Base-by-base conservation (phyloP, 2,329 filamentous ascomycete genomes). In the Onygenales sp. region DNA sequence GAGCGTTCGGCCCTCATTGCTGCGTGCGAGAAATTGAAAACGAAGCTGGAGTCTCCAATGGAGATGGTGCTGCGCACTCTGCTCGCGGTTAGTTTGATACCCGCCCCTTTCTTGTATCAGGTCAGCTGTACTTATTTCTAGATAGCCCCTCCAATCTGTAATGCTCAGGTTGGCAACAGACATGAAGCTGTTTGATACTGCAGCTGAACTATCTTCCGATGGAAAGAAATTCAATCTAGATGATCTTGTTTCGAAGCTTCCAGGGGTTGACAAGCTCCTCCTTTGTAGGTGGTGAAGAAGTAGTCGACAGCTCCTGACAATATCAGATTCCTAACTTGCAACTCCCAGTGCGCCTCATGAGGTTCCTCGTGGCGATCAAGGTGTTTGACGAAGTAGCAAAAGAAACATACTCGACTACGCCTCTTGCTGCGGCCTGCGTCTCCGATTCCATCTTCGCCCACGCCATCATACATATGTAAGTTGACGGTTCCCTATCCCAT, bases 141-240 rank as follows among this genome's bases (percentile, higher is more conserved):
- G 2, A 9, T 4, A 35, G 11, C 44, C 46, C 8, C 32, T 10
- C 35, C 42, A 52, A 27, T 41, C 38, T 27, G 44, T 47, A 27
- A 43, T 35, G 2, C 33, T 53, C 41, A n/a, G 51, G 17, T 27
- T 53, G 27, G 51, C 51, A 10, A 38, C 42, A 14, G 61, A 58
- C 1, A 60, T 62, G 61, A 59, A 59, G 7, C 39, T 63, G 33
- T 62, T 63, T 45, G 59, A 63, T 43, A 56, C 60, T 2, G 59
- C 60, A 8, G 50, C 46, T 21, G 32, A 41, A 17, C 14, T 52
- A 8, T 38, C 14, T 27, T 39, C 55, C 1, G 38, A 55, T 10
- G 43, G 45, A 8, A 33, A n/a, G 0, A 52, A 57, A 1, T 39
- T 60, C 50, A 54, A 50, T 2, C 5, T 59, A 2, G 53, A 57